phyloP scores from a whole-genome alignment of 768 basidiomycete genomes.

The Mycena polygramma region DNA sequence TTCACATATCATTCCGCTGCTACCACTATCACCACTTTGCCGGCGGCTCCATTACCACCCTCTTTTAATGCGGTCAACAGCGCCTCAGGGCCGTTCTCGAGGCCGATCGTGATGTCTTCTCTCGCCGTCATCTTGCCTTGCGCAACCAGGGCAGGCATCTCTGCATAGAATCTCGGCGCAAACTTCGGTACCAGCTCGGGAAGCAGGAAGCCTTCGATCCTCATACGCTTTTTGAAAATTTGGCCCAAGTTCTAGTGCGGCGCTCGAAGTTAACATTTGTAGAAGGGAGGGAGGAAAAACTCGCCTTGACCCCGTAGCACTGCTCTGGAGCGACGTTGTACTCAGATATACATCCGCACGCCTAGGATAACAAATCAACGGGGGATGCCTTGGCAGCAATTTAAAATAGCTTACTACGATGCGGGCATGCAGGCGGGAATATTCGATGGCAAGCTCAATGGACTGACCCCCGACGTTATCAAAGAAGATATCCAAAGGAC shows the following conservation, averaged over 20 bases:
- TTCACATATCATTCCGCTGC: constrained; percentile 1
- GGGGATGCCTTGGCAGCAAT: background rate
- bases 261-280: too few species aligned
- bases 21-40: constrained; percentile 20
- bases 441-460: constrained; percentile 49
- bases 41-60: constrained; percentile 18
- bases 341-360: constrained; percentile 38
- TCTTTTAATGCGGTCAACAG: constrained; percentile 36
- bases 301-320: constrained; percentile 38
- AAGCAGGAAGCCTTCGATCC: constrained; percentile 49
- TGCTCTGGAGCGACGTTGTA: constrained; percentile 33
- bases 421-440: constrained; percentile 54
- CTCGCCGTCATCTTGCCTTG: constrained; percentile 48
- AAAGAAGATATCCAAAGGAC: constrained; percentile 56
- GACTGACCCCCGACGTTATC: constrained; percentile 65
- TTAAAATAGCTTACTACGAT: constrained; percentile 51
- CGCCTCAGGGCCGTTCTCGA: constrained; percentile 51
- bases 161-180: constrained; percentile 46
- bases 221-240: constrained; percentile 44
- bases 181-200: constrained; percentile 40
- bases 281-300: background rate
- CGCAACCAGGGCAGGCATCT: constrained; percentile 43
- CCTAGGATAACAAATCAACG: constrained; percentile 32
- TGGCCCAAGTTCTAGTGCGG: constrained; percentile 38
- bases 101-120: constrained; percentile 48